Conservation (phyloP, 2,329 filamentous ascomycete genomes). For the Catunica adiposa region DNA sequence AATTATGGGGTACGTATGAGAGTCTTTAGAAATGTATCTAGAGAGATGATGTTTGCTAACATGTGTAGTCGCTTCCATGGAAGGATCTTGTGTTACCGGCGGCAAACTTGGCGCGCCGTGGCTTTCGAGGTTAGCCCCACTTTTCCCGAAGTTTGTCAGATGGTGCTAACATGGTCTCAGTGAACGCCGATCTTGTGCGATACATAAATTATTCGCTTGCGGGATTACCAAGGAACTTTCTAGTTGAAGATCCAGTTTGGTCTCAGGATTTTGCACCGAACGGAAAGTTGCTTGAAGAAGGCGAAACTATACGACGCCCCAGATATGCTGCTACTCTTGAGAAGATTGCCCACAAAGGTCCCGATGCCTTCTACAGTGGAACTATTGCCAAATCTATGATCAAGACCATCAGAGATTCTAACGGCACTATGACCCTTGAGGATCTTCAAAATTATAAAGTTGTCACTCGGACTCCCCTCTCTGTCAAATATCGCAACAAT, state of each 20-base stretch:
- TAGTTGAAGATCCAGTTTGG: constrained; percentile 62
- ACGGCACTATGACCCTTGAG: constrained; percentile 72
- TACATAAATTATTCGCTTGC: constrained; percentile 42
- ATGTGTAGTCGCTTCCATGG: constrained; percentile 38
- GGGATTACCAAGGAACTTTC: constrained; percentile 37
- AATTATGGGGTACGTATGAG: constrained; percentile 40
- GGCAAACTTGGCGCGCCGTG: constrained; percentile 53
- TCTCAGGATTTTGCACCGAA: constrained; percentile 78
- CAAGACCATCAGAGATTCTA: constrained; percentile 44
- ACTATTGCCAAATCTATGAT: constrained; percentile 60
- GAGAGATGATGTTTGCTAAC: neutral
- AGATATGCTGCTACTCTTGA: constrained; percentile 66
- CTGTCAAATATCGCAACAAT: constrained; percentile 52
- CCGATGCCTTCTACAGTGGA: constrained; percentile 59
- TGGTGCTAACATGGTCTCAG: constrained; percentile 20
- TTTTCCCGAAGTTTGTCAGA: neutral
- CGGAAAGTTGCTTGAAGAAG: constrained; percentile 52
- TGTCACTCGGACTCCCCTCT: constrained; percentile 45
- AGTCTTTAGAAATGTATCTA: neutral
- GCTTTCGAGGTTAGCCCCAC: constrained; percentile 37
- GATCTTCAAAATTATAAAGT: constrained; percentile 61
- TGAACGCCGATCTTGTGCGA: constrained; percentile 55
- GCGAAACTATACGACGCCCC: constrained; percentile 64
- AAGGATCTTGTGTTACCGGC: constrained; percentile 56
- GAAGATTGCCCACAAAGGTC: constrained; percentile 54